phyloP scores from a whole-genome alignment of 768 basidiomycete species.

The Sarcodon aspratus region DNA sequence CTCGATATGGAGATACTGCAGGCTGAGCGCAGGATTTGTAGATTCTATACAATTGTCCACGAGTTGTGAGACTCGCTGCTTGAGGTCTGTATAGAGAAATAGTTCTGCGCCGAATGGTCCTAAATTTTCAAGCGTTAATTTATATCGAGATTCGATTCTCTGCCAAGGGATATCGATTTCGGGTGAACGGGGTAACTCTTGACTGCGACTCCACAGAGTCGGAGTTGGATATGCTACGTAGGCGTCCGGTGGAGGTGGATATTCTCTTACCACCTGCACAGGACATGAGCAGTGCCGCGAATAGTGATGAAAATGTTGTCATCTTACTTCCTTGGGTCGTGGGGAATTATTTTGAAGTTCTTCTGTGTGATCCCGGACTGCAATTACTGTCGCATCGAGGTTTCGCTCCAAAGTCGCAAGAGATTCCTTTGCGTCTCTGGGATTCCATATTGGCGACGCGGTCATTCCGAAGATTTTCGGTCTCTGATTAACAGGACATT shows the following conservation, averaged over 20 bases:
- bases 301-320: not conserved
- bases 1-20: conserved; percentile 12
- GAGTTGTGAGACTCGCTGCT: conserved; percentile 32
- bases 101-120: conserved; percentile 70
- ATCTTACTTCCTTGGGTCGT: conserved; percentile 51
- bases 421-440: conserved; percentile 53
- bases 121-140: conserved; percentile 46
- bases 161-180: conserved; percentile 40
- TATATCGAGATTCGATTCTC: conserved; percentile 52
- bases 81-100: conserved; percentile 54
- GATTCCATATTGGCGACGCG: conserved; percentile 81
- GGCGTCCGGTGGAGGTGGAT: conserved; percentile 34
- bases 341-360: conserved; percentile 56
- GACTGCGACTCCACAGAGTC: conserved; percentile 41
- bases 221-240: conserved; percentile 46
- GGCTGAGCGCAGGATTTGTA: not conserved
- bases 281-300: not conserved
- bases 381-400: conserved; percentile 62
- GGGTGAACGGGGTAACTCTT: conserved; percentile 20
- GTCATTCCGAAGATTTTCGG: conserved; percentile 93
- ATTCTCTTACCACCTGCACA: conserved; percentile 43
- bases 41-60: conserved; percentile 15
- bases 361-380: conserved; percentile 56
- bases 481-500: conserved; percentile 27
- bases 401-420: conserved; percentile 56